Base-by-base conservation (phyloP, 106 monocot genomes). In the Dendrobium catenatum region DNA sequence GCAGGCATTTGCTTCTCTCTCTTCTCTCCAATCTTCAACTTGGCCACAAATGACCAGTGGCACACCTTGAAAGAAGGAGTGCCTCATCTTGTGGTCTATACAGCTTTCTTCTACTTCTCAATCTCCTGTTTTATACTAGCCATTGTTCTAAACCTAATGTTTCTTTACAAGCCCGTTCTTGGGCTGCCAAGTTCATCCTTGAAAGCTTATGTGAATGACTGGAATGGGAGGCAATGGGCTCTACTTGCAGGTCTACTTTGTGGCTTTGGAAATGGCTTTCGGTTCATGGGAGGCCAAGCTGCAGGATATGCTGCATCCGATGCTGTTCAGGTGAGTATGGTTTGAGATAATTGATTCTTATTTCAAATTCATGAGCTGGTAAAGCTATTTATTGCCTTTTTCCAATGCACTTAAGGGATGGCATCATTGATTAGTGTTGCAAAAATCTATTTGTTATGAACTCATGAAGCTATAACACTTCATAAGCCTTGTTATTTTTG, bases 21-120 rank as follows among this genome's bases (percentile, higher is more conserved):
- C 31, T 95, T 95, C 84, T 93, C 95, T 58, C 95, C 95, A 10
- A 93, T 93, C 48, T 95, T 95, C 84, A 95, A 95, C 83, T 75
- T 93, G 48, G 96, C 96, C 6, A 98, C 98, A 9, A 98, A 98
- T 67, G 98, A 98, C 79, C 98, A 98, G 55, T 98, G 94, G 94
- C 94, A 93, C 89, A 93, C 89, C n/a, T 49, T 98, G 26, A 95
- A 94, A 78, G 40, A 89, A 22, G 92, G 94, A 31, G 91, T 94
- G 19, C 98, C 94, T 7, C 98, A 98, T 82, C 76, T 97, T 81
- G 97, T 97, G 41, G 92, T 97, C 78, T 98, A 98, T 82, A 98
- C 98, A 1, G 98, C 98, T 67, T 94, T 98, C 83, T 94, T 95
- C 82, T 95, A 93, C 86, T 95, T 95, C 91, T 91, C 98, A 1